Percentiles rank a stretch among this genome's conserved stretches.
Conservation (phyloP, 176 grass and related monocot genomes). For the Ananas comosus region DNA sequence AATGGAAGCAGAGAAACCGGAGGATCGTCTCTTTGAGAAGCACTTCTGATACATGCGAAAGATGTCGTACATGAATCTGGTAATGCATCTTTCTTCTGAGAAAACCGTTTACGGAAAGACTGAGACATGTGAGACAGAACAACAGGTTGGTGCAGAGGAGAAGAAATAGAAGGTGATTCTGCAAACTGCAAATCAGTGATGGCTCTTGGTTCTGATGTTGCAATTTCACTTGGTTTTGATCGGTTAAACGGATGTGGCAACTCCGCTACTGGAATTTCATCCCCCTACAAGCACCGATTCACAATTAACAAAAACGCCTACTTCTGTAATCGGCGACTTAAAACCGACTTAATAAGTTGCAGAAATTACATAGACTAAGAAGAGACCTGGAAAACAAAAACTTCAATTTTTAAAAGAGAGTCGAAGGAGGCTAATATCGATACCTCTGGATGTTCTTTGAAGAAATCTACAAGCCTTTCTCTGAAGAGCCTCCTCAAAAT, state of each 20-base stretch:
- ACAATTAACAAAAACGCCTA: background rate
- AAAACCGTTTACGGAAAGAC: slow-evolving; percentile 64
- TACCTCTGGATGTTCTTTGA: slow-evolving; percentile 73
- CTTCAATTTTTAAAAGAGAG: background rate
- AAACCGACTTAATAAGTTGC: background rate
- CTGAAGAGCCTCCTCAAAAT: slow-evolving; percentile 59
- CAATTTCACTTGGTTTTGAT: slow-evolving; percentile 11
- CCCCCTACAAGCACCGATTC: slow-evolving; percentile 38
- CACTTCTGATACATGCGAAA: background rate
- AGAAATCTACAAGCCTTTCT: slow-evolving; percentile 63
- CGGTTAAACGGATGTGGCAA: slow-evolving; percentile 64
- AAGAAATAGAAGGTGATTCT: background rate
- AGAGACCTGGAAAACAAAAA: background rate
- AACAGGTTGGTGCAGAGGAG: slow-evolving; percentile 25
- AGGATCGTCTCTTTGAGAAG: background rate
- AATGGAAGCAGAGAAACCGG: slow-evolving; percentile 1
- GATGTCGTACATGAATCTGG: slow-evolving; percentile 6
- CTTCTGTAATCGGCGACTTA: background rate
- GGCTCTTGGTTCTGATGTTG: slow-evolving; percentile 4
- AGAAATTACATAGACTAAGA: background rate
- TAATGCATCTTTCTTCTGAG: slow-evolving; percentile 16
- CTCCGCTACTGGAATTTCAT: slow-evolving; percentile 61
- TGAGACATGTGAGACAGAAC: slow-evolving; percentile 43
- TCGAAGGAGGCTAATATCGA: background rate
- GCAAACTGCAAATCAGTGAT: background rate